phyloP scores from a whole-genome alignment of 768 basidiomycete species.

The Tricholoma sp. region DNA sequence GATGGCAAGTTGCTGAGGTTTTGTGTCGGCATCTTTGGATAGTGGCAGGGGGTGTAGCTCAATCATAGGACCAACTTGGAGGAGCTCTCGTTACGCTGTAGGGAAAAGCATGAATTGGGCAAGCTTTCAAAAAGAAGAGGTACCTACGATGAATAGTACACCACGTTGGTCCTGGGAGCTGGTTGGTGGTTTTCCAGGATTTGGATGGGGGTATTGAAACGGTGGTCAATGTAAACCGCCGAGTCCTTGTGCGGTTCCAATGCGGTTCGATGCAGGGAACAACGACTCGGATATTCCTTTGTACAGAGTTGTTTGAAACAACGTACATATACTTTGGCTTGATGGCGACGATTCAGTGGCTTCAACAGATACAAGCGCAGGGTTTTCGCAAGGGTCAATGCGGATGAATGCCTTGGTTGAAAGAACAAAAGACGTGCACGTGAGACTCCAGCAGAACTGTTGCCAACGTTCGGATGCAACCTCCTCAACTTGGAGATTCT shows the following conservation, averaged over 20 bases:
- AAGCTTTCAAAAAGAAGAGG: too few species aligned
- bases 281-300: too few species aligned
- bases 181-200: slow-evolving; percentile 63
- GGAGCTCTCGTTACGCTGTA: slow-evolving; percentile 64
- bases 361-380: slow-evolving; percentile 69
- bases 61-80: slow-evolving; percentile 87
- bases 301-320: too few species aligned
- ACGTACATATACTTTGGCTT: slow-evolving; percentile 72
- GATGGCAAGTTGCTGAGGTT: too few species aligned
- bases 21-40: slow-evolving; percentile 73
- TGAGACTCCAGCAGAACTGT: too few species aligned
- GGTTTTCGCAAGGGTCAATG: slow-evolving; percentile 80
- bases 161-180: slow-evolving; percentile 83
- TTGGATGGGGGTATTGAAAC: slow-evolving; percentile 86
- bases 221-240: slow-evolving; percentile 66
- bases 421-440: too few species aligned
- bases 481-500: too few species aligned
- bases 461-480: too few species aligned
- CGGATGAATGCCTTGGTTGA: too few species aligned
- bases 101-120: too few species aligned
- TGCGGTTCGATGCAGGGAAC: too few species aligned
- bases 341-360: slow-evolving; percentile 76
- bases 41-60: slow-evolving; percentile 69
- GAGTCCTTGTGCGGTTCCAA: slow-evolving; percentile 45
- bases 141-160: slow-evolving; percentile 64